Evolutionary conservation across 225 moss, liverwort and hornwort genomes (phyloP).

Genomic region (Polytrichum commune): DNA sequence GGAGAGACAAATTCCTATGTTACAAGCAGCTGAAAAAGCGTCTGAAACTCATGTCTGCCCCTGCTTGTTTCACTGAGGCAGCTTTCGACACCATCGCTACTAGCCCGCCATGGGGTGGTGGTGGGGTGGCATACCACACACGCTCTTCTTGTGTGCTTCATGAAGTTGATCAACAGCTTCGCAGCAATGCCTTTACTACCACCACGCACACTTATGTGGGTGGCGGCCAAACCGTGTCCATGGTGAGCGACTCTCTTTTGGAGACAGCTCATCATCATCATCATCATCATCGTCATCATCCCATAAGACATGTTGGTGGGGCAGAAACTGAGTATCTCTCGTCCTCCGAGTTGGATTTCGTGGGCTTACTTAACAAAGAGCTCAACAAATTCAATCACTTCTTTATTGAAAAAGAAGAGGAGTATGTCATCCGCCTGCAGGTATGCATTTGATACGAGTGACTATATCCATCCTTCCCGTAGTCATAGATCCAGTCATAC

Average conservation of each 20-base stretch:
- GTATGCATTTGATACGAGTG: constrained; percentile 22
- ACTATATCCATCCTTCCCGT: neutral
- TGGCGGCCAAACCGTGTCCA: neutral
- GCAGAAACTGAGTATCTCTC: constrained; percentile 5
- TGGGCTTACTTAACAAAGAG: constrained; percentile 47
- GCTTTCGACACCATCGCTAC: constrained; percentile 28
- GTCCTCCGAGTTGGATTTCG: constrained; percentile 35
- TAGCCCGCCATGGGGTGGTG: neutral
- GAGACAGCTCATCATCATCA: constrained; percentile 3
- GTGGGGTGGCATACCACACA: constrained; percentile 1
- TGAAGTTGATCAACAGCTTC: constrained; percentile 42
- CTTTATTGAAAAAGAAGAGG: constrained; percentile 68
- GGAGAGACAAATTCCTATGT: constrained; percentile 59
- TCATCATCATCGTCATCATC: no score
- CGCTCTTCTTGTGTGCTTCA: constrained; percentile 28
- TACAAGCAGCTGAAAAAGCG: constrained; percentile 64
- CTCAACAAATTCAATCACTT: constrained; percentile 57
- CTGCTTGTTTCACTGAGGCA: constrained; percentile 49
- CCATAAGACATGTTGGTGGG: constrained; percentile 22
- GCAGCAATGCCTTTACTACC: constrained; percentile 8
- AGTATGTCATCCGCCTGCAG: constrained; percentile 63
- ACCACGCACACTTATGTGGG: neutral
- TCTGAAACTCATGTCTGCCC: constrained; percentile 40
- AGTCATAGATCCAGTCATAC: neutral
- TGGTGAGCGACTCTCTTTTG: neutral